Conservation (phyloP, 1,284 basidiomycete species). For the Neonothopanus nambi region DNA sequence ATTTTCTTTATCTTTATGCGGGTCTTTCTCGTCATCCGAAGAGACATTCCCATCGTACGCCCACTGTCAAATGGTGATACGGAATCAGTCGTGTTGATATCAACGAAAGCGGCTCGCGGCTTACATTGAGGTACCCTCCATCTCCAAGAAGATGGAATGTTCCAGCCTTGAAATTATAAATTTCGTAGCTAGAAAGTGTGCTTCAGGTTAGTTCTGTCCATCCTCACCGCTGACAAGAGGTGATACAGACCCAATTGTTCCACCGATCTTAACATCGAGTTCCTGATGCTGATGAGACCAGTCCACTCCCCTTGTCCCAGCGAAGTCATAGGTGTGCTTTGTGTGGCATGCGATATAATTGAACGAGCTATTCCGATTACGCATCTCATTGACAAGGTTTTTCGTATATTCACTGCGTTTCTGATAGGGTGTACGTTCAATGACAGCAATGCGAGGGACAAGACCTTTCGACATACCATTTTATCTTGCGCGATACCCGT, state of each 20-base stretch:
- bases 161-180: constrained; percentile 20
- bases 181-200: constrained; percentile 19
- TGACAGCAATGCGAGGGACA: neutral
- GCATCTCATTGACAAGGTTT: constrained; percentile 15
- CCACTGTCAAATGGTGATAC: neutral
- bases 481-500: neutral
- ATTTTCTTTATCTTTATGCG: too few species aligned
- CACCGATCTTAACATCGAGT: constrained; percentile 21
- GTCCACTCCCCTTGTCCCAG: constrained; percentile 20
- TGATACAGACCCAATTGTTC: constrained; percentile 23
- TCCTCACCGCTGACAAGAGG: neutral
- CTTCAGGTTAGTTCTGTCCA: neutral
- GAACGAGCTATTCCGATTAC: constrained; percentile 13
- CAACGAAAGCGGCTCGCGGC: constrained; percentile 9
- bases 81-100: neutral
- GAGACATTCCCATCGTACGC: neutral
- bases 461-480: neutral
- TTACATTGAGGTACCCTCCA: constrained; percentile 19
- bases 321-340: constrained; percentile 21
- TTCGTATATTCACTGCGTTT: constrained; percentile 21
- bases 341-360: constrained; percentile 23
- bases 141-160: constrained; percentile 19
- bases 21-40: neutral
- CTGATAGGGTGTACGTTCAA: constrained; percentile 2
- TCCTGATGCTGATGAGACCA: constrained; percentile 25